phyloP scores from a whole-genome alignment of 805 yeast genomes.

The Metschnikowia gelsemii region DNA sequence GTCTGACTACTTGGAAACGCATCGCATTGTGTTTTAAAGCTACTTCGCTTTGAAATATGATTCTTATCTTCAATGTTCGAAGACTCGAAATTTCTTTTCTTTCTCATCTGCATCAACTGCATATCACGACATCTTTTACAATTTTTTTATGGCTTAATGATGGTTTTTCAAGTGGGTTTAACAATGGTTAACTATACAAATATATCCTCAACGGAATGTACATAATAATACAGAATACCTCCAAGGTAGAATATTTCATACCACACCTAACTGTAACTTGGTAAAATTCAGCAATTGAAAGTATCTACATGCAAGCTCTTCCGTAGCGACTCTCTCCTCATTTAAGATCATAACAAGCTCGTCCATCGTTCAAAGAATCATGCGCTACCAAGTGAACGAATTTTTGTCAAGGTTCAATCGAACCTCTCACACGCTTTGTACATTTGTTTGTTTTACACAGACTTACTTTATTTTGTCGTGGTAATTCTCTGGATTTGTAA shows the following conservation, averaged over 20 bases:
- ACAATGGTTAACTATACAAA: conserved; percentile 27
- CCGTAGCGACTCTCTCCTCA: too few relatives aligned
- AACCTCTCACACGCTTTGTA: too few relatives aligned
- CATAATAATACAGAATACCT: conserved; percentile 14
- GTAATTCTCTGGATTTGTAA: too few relatives aligned
- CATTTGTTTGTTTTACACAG: too few relatives aligned
- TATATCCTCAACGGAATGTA: conserved; percentile 44
- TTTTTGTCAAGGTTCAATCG: too few relatives aligned
- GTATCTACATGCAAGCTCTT: too few relatives aligned
- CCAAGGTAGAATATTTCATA: conserved; percentile 2
- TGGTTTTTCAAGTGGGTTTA: conserved; percentile 26
- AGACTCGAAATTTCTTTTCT: conserved; percentile 21
- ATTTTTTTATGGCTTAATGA: conserved; percentile 20
- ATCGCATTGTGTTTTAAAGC: conserved; percentile 5
- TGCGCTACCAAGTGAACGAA: too few relatives aligned
- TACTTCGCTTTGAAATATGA: background rate
- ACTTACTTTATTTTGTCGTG: too few relatives aligned
- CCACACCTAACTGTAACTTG: too few relatives aligned
- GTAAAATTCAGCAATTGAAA: too few relatives aligned
- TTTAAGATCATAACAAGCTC: too few relatives aligned
- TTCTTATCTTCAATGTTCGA: background rate
- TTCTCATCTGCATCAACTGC: conserved; percentile 47
- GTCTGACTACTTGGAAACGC: conserved; percentile 15
- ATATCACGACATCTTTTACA: conserved; percentile 31
- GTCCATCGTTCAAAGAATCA: too few relatives aligned